phyloP scores from a whole-genome alignment of 768 basidiomycete species.

The Russula compacta region DNA sequence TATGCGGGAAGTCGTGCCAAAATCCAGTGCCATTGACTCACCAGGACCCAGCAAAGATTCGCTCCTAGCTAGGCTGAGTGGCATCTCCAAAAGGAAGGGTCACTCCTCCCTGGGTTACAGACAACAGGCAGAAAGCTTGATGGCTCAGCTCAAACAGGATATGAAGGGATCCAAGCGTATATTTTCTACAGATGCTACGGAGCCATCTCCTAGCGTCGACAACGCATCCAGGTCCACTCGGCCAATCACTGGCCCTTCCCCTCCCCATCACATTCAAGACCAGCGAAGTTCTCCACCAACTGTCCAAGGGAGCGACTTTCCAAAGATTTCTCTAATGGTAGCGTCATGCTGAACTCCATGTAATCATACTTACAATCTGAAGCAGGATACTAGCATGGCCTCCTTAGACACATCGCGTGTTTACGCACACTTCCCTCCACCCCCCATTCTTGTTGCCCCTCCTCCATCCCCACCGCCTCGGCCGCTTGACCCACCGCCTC shows the following conservation, averaged over 20 bases:
- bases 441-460: slow-evolving; percentile 21
- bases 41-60: background rate
- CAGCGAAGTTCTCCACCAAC: background rate
- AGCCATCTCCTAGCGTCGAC: slow-evolving; percentile 28
- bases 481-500: slow-evolving; percentile 8
- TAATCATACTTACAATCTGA: slow-evolving; percentile 35
- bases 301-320: background rate
- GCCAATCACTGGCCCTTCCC: background rate
- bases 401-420: slow-evolving; percentile 31
- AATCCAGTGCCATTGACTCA: background rate
- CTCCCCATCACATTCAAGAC: background rate
- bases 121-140: slow-evolving; percentile 66
- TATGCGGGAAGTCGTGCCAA: background rate
- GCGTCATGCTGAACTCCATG: background rate
- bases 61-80: background rate
- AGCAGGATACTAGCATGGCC: slow-evolving; percentile 36
- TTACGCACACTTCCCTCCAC: slow-evolving; percentile 26
- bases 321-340: background rate
- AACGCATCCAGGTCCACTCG: background rate
- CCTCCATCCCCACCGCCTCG: slow-evolving; percentile 21
- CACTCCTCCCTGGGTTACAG: slow-evolving; percentile 65
- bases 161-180: slow-evolving; percentile 66
- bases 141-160: slow-evolving; percentile 79
- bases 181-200: slow-evolving; percentile 58
- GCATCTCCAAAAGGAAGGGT: slow-evolving; percentile 28